phyloP scores from a whole-genome alignment of 176 grass and related monocot species.

The Oryza longistaminata region DNA sequence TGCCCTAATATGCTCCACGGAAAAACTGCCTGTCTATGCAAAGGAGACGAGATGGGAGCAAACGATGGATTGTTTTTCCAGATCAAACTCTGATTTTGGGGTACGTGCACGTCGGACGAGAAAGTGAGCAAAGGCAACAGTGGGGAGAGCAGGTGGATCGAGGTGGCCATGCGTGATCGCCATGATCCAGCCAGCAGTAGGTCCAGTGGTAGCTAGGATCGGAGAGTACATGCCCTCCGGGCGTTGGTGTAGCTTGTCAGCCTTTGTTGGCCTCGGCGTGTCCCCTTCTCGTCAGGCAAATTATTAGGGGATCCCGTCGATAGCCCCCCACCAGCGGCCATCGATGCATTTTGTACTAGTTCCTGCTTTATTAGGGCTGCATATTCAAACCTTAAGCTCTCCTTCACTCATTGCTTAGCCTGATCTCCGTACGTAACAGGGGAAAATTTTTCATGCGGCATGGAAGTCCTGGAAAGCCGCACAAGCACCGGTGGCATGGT shows the following conservation, averaged over 20 bases:
- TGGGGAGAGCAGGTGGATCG: background rate
- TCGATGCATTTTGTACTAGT: background rate
- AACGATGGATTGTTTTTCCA: no score
- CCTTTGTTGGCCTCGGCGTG: background rate
- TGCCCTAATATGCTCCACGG: no score
- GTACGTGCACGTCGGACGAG: background rate
- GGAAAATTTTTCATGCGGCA: no score
- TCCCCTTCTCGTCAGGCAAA: background rate
- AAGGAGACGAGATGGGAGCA: no score
- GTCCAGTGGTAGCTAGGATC: background rate
- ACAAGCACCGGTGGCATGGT: no score
- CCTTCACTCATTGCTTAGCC: no score
- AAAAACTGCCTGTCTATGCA: no score
- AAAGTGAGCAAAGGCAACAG: background rate
- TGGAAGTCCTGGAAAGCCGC: no score
- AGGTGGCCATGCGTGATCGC: background rate
- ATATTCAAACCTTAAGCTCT: no score
- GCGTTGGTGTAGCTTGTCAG: background rate
- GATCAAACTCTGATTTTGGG: no score
- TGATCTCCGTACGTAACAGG: no score
- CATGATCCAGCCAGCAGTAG: background rate
- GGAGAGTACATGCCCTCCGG: background rate
- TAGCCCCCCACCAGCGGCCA: background rate
- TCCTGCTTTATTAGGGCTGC: no score
- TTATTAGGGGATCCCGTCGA: background rate